Percentiles rank a stretch among this genome's conserved stretches.
These are phyloP conservation scores for Crotalaria pallida DNA, from an alignment of 306 rosid genomes.

Conservation along the genomic window DNA sequence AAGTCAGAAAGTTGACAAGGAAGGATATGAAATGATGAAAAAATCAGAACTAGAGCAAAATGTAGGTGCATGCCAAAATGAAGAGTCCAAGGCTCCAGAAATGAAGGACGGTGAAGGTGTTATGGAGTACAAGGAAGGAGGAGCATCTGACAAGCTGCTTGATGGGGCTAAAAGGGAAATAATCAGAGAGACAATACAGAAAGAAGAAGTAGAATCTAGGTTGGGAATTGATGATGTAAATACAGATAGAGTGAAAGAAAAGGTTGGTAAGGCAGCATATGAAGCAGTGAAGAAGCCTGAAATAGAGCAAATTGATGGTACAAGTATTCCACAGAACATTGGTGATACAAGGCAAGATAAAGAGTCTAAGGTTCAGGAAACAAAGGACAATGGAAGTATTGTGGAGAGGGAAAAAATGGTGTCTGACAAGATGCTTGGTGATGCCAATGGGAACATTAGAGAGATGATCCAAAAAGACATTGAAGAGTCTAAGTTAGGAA, in stretches of 20 bases:
- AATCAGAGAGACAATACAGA: neutral
- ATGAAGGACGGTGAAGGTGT: neutral
- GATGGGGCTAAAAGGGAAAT: neutral
- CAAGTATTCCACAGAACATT: neutral
- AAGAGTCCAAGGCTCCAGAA: neutral
- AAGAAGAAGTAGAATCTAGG: neutral
- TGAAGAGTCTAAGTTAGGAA: slow-evolving; percentile 14
- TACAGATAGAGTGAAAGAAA: neutral
- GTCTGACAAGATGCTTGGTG: neutral
- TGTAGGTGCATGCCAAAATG: neutral
- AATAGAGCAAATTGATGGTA: neutral
- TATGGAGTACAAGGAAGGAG: neutral
- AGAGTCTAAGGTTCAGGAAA: slow-evolving; percentile 9
- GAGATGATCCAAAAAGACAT: neutral
- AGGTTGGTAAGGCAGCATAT: neutral
- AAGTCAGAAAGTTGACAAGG: neutral
- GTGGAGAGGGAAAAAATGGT: neutral
- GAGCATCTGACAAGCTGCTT: neutral
- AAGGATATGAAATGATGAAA: neutral
- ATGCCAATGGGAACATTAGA: neutral
- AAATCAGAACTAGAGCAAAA: neutral
- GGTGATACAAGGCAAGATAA: slow-evolving; percentile 1
- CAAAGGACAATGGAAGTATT: neutral
- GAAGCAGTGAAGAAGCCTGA: neutral
- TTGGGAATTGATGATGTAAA: neutral